Percentiles rank a stretch among this genome's conserved stretches.
These are phyloP conservation scores for Ceratobasidium sp. DNA, from an alignment of 1,284 basidiomycete genomes.

Conservation along the genomic window DNA sequence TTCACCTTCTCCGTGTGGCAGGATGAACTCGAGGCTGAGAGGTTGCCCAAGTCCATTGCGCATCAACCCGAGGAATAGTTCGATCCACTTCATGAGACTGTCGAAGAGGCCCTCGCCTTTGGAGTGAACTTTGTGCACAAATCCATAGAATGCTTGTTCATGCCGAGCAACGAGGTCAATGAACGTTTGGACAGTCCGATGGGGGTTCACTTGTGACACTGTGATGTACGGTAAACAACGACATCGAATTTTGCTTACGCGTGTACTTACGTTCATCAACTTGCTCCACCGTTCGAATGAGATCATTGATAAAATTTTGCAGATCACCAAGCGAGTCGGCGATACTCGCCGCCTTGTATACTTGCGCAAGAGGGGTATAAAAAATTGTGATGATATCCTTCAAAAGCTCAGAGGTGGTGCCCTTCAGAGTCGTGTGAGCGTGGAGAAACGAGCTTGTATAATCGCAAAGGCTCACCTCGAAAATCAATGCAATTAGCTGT, in stretches of 20 bases:
- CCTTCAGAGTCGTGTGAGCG: constrained; percentile 65
- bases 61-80: constrained; percentile 92
- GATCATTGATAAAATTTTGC: constrained; percentile 95
- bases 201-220: constrained; percentile 90
- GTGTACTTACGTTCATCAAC: constrained; percentile 81
- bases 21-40: constrained; percentile 86
- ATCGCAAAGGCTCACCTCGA: constrained; percentile 77
- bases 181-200: constrained; percentile 91
- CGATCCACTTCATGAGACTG: constrained; percentile 96
- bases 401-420: constrained; percentile 92
- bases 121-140: constrained; percentile 98
- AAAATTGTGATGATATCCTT: constrained; percentile 99
- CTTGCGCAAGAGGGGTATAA: constrained; percentile 97
- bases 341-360: constrained; percentile 98
- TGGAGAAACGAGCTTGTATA: neutral
- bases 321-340: constrained; percentile 93
- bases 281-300: constrained; percentile 94
- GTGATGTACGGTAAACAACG: neutral
- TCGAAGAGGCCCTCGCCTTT: constrained; percentile 97
- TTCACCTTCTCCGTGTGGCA: constrained; percentile 79
- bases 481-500: constrained; percentile 93
- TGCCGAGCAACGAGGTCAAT: constrained; percentile 95
- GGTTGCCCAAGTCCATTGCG: constrained; percentile 87
- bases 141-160: constrained; percentile 95
- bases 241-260: neutral